phyloP scores from a whole-genome alignment of 2,329 filamentous ascomycete species.

The Botrytis medusae region DNA sequence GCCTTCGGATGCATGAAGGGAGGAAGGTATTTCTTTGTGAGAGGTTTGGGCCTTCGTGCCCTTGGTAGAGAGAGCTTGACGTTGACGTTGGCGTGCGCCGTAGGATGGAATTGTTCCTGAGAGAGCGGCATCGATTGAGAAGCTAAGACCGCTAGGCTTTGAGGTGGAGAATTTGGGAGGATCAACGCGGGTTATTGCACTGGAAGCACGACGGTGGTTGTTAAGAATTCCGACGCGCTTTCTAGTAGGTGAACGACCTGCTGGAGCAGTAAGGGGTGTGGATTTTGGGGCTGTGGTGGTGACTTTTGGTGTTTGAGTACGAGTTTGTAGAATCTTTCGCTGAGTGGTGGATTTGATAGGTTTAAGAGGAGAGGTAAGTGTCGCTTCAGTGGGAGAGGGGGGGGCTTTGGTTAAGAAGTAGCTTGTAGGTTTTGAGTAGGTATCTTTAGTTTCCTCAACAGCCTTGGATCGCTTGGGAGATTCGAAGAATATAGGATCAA shows the following conservation, averaged over 20 bases:
- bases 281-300: conserved; percentile 47
- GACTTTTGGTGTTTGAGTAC: conserved; percentile 51
- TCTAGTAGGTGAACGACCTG: conserved; percentile 77
- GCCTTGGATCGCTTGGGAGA: conserved; percentile 50
- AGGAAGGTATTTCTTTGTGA: conserved; percentile 23
- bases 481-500: conserved; percentile 55
- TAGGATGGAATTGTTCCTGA: conserved; percentile 71
- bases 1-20: conserved; percentile 48
- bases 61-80: conserved; percentile 33
- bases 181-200: conserved; percentile 67
- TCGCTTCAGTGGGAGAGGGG: conserved; percentile 37
- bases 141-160: conserved; percentile 55
- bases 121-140: conserved; percentile 82
- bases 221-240: conserved; percentile 69
- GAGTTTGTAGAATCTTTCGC: conserved; percentile 51
- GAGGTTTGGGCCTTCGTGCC: conserved; percentile 13
- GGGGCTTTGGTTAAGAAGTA: conserved; percentile 40
- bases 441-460: conserved; percentile 9
- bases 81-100: conserved; percentile 45
- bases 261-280: conserved; percentile 63
- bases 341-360: conserved; percentile 25
- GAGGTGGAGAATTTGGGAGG: conserved; percentile 57
- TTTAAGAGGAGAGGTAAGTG: conserved; percentile 29
- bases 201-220: conserved; percentile 60
- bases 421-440: conserved; percentile 20